Conservation (phyloP, 1,284 basidiomycete species). For the Vanrija humicola region DNA sequence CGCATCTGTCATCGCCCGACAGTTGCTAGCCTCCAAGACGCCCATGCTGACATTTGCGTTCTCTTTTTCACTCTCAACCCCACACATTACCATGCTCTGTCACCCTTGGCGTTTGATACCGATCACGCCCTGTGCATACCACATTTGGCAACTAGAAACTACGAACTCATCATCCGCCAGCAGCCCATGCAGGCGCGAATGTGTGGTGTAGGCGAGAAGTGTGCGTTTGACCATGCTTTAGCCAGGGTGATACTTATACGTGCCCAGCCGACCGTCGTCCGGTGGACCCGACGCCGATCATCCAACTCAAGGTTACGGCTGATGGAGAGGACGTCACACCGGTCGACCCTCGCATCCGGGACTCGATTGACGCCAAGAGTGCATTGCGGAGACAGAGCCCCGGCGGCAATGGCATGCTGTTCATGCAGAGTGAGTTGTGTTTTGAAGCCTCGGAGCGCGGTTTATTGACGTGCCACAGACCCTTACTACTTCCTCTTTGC, state of each 20-base stretch:
- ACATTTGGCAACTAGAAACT: constrained; percentile 57
- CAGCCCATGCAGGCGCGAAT: constrained; percentile 83
- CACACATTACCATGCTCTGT: too few relatives aligned
- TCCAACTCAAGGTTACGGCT: constrained; percentile 84
- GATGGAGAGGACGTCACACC: constrained; percentile 49
- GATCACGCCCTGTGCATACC: neutral
- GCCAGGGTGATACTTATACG: constrained; percentile 1
- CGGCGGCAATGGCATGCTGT: constrained; percentile 29
- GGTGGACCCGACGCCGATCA: constrained; percentile 92
- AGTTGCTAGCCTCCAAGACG: neutral
- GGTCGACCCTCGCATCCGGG: constrained; percentile 10
- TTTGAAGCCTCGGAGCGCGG: neutral
- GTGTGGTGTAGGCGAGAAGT: constrained; percentile 86
- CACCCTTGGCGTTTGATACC: too few relatives aligned
- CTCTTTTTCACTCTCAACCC: neutral
- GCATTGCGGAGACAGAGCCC: constrained; percentile 12
- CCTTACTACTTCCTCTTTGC: constrained; percentile 96
- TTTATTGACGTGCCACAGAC: constrained; percentile 50
- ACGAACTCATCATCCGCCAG: constrained; percentile 76
- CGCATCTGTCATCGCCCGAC: neutral
- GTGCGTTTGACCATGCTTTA: constrained; percentile 43
- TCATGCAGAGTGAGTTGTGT: constrained; percentile 43
- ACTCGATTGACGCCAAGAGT: constrained; percentile 2
- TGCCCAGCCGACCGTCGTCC: constrained; percentile 77
- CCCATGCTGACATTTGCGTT: neutral